A percentile compares a stretch with the other conserved stretches of the same genome.
Evolutionary conservation across 192 early-diverging fungal genomes (phyloP).

Genomic region (Phlyctochytrium bullatum): DNA sequence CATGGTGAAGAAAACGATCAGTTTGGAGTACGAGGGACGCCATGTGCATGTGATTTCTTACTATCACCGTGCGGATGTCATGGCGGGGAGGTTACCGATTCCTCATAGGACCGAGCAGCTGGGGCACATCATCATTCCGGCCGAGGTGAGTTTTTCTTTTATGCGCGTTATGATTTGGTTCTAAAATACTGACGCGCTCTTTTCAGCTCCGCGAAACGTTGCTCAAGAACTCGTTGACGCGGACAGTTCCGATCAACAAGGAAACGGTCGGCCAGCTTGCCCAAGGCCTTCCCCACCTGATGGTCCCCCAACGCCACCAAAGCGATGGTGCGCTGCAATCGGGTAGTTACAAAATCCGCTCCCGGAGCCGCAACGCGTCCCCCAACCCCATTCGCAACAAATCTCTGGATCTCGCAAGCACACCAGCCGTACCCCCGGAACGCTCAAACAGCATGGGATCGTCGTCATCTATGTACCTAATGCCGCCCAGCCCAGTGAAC

Average conservation of each 20-base stretch:
- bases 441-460: background rate
- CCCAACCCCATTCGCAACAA: background rate
- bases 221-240: background rate
- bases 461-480: background rate
- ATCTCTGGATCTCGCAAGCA: background rate
- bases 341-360: background rate
- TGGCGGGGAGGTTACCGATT: background rate
- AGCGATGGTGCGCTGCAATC: background rate
- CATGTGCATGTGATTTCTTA: slow-evolving; percentile 13
- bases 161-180: background rate
- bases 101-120: background rate
- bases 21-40: background rate
- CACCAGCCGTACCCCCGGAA: too few species aligned
- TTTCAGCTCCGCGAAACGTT: background rate
- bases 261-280: background rate
- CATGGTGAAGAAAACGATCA: slow-evolving; percentile 14
- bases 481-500: background rate
- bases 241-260: background rate
- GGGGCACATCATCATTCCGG: background rate
- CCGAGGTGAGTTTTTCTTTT: background rate
- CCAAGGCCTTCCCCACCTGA: background rate
- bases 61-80: slow-evolving; percentile 1
- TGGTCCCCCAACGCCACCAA: background rate
- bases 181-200: background rate
- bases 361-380: background rate